Conservation (phyloP, 306 rosid genomes). For the Abrus pulchellus region DNA sequence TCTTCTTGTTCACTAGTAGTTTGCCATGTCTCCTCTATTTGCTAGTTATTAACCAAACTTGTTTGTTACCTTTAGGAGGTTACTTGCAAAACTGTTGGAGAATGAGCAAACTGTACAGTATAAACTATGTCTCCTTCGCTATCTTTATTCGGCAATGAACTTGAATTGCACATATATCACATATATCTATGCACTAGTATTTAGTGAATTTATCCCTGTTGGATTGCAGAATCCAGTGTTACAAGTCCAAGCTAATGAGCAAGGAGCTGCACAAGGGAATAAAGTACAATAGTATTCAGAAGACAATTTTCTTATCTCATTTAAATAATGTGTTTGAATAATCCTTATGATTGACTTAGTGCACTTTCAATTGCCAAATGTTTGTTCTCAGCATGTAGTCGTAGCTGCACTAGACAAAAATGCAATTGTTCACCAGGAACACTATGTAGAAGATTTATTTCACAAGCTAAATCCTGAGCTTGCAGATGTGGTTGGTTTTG, state of each 20-base stretch:
- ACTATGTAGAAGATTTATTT: background rate
- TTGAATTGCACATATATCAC: background rate
- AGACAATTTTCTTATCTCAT: background rate
- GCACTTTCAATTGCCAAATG: background rate
- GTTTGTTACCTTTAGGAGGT: constrained; percentile 16
- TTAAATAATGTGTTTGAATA: background rate
- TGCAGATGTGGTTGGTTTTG: background rate
- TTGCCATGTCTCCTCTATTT: background rate
- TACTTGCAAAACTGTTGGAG: constrained; percentile 33
- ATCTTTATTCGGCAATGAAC: constrained; percentile 8
- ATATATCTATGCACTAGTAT: background rate
- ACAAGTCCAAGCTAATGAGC: constrained; percentile 2
- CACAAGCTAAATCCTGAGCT: background rate
- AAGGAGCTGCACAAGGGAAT: constrained; percentile 1
- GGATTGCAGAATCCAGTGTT: constrained; percentile 44
- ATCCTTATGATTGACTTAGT: background rate
- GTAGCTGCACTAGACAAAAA: background rate
- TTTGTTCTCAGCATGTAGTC: constrained; percentile 25
- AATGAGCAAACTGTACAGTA: constrained; percentile 27
- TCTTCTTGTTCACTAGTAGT: background rate
- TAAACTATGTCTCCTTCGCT: background rate
- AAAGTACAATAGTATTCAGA: constrained; percentile 6
- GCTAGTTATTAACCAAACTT: background rate
- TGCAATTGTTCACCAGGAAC: background rate
- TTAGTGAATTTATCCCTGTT: background rate